A percentile compares a stretch with the other conserved stretches of the same genome.
phyloP scores from a whole-genome alignment of 768 basidiomycete genomes.

The Podaxis sp. region DNA sequence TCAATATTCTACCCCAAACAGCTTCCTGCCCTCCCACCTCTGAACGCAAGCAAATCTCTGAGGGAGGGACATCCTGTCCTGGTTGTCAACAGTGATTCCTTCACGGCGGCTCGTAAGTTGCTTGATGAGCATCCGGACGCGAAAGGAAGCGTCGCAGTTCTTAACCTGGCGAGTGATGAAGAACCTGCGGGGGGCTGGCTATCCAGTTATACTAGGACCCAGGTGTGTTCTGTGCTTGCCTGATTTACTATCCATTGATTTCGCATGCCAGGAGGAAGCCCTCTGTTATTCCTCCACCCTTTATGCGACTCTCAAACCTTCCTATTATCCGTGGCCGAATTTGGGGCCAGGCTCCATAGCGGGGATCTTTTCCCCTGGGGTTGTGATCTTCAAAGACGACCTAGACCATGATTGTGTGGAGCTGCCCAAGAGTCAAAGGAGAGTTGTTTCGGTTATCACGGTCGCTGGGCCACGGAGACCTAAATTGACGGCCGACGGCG shows the following conservation, averaged over 20 bases:
- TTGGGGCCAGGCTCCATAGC: slow-evolving; percentile 33
- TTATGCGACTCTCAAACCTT: slow-evolving; percentile 33
- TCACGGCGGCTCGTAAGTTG: slow-evolving; percentile 28
- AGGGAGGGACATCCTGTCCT: slow-evolving; percentile 9
- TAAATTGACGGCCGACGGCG: slow-evolving; percentile 22
- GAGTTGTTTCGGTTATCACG: slow-evolving; percentile 39
- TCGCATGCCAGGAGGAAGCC: slow-evolving; percentile 34
- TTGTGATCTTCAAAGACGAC: slow-evolving; percentile 44
- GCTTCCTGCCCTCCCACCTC: slow-evolving; percentile 20
- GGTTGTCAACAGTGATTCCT: slow-evolving; percentile 33
- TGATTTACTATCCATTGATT: background rate
- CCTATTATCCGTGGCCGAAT: slow-evolving; percentile 46
- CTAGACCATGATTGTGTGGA: slow-evolving; percentile 37
- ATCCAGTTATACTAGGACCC: slow-evolving; percentile 22
- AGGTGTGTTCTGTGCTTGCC: slow-evolving; percentile 17
- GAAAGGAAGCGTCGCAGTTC: slow-evolving; percentile 26
- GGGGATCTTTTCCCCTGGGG: slow-evolving; percentile 39
- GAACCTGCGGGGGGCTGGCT: slow-evolving; percentile 29
- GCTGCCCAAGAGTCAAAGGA: slow-evolving; percentile 25
- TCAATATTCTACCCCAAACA: slow-evolving; percentile 25
- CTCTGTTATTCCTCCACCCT: slow-evolving; percentile 46
- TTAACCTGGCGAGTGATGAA: slow-evolving; percentile 36
- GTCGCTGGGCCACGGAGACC: slow-evolving; percentile 37
- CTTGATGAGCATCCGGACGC: slow-evolving; percentile 22
- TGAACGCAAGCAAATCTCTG: slow-evolving; percentile 13